Base-by-base conservation (phyloP, 2,329 filamentous ascomycete genomes). In the Emericellopsis atlantica region DNA sequence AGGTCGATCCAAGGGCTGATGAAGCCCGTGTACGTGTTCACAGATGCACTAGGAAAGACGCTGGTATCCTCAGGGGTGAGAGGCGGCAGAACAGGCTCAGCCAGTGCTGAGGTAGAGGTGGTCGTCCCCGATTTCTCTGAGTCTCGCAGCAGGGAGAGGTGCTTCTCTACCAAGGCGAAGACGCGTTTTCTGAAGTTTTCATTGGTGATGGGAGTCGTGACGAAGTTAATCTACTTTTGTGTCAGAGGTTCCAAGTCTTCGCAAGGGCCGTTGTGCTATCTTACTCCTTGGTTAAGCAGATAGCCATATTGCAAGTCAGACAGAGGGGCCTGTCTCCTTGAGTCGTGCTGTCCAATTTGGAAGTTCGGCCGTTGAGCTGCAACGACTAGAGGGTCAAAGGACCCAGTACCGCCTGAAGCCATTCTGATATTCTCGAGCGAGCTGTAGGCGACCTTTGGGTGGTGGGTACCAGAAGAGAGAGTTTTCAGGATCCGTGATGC, bases 1-100 rank as follows among this genome's bases (percentile, higher is more conserved):
- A 96, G 66, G 55, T 96, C 89, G 49, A 95, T 90, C 90, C 90
- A 96, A 6, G 86, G 76, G 58, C 88, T 95, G n/a, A 79, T 78
- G 43, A 83, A 81, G 12, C 79, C 85, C 38, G 93, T 73, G 44
- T 92, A 69, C 40, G 88, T 84, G 47, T 79, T 78, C 45, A 88
- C 76, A 46, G 73, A 72, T 12, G 76, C 70, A 43, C 73, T 74
- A 5, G 84, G 84, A 38, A 77, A 77, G 41, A 92, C 65, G 16
- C 73, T 76, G 0, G 87, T 89, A 55, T 95, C 89, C 45, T 84
- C 74, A 10, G 87, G 81, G 1, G 81, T 84, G 48, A 98, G 65
- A 34, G 88, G 79, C 10, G 72, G 72, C 24, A 79, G 67, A 39
- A 76, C 74, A 14, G 74, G 78, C 46, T 71, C 71, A 35, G 71